Evolutionary conservation across 345 rosid species (phyloP), one percentile per base, ranked within the genome.

Genomic region (Gossypium thurberi): DNA sequence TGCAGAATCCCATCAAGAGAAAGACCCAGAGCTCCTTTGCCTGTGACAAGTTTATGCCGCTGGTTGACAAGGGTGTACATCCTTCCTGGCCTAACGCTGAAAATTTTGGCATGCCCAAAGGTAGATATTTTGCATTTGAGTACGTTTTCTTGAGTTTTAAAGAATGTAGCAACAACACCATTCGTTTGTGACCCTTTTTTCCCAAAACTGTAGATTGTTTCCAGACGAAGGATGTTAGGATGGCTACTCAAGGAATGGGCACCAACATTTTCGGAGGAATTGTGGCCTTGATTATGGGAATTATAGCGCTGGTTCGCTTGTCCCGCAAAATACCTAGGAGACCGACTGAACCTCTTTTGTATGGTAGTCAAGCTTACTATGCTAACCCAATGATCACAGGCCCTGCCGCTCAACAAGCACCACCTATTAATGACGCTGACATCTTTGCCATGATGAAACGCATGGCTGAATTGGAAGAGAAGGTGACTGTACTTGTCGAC

Each of bases 401-500:
- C 65, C 73, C 60, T 10, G 68, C 59, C 3, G 18, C 61, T 11
- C 50, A 76, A 65, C 65, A 77, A 66, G 72, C 88, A 0, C 62
- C 87, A 0, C 61, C 88, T 33, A 66, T 89, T 71, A 77, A 87
- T 15, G 78, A 65, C n/a, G 65, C 78, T 15, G 94, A 91, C 12
- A 87, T 84, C 89, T 69, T 81, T 81, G 73, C 76, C 8, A 86
- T 95, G 92, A 79, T 85, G 86, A 81, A 80, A 77, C 91, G 90
- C 75, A 87, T 95, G 82, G 84, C 89, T 13, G 90, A 87, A 17
- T 63, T 92, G 63, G 99, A 95, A 74, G 94, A 87, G 74, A 91
- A 84, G 71, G 82, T 85, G 63, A 81, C 57, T 21, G 50, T 48
- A 48, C 81, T 95, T 65, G 76, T 76, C 20, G 57, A 68, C 23